Conservation (phyloP, 768 basidiomycete genomes). For the Porpolomopsis calyptriformis region DNA sequence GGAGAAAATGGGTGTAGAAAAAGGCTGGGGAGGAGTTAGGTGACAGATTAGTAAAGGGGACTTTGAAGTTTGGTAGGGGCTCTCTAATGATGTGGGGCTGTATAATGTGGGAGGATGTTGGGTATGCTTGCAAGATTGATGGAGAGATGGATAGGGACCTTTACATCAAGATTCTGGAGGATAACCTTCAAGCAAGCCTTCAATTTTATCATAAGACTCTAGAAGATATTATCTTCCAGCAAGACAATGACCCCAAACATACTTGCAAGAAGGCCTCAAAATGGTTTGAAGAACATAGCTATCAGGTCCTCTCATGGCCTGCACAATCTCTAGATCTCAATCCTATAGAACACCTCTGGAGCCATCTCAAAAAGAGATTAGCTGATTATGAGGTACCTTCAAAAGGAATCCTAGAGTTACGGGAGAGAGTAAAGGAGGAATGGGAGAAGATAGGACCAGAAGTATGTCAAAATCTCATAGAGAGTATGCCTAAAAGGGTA, state of each 20-base stretch:
- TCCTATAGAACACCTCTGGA: conserved; percentile 22
- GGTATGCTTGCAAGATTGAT: conserved; percentile 11
- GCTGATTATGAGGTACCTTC: conserved; percentile 6
- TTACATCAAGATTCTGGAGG: conserved; percentile 16
- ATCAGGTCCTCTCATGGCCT: conserved; percentile 19
- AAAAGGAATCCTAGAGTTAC: conserved; percentile 15
- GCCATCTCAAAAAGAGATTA: conserved; percentile 11
- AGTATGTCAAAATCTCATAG: conserved; percentile 7
- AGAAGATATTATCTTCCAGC: conserved; percentile 12
- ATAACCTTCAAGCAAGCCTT: conserved; percentile 11
- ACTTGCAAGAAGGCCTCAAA: conserved; percentile 15
- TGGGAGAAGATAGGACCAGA: conserved; percentile 12
- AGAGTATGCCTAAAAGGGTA: conserved; percentile 10
- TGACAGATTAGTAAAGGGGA: too few species aligned
- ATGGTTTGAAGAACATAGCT: conserved; percentile 21
- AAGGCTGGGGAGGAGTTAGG: conserved; percentile 15
- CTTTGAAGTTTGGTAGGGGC: conserved; percentile 18
- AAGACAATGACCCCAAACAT: conserved; percentile 32
- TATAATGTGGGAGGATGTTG: conserved; percentile 16
- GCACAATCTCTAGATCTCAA: conserved; percentile 21
- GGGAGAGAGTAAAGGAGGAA: conserved; percentile 19
- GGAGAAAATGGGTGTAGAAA: conserved; percentile 11
- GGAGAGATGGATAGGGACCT: conserved; percentile 17
- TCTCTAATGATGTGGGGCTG: conserved; percentile 21
- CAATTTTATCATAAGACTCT: conserved; percentile 3